Evolutionary conservation across 2,329 filamentous ascomycete species (phyloP), one percentile per base, ranked within the genome.

Genomic region (Nothophaeocryptopus gaeumannii): DNA sequence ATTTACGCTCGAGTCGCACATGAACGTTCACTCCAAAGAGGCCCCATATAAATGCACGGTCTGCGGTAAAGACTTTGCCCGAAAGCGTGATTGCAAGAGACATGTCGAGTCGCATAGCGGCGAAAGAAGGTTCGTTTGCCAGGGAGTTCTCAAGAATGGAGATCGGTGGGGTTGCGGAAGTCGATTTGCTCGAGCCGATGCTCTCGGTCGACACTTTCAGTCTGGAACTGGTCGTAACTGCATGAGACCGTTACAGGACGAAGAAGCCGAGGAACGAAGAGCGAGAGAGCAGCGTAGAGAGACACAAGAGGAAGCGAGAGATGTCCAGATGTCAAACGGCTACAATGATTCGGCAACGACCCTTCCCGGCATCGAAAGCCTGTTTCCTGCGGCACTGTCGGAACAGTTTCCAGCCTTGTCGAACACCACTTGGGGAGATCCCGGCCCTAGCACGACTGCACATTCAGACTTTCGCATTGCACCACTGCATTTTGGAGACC

Each of bases 91-190:
- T 67, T 85, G 93, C 40, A 97, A 97, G 72, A 85, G 93, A 32
- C 92, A 99, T 70, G 93, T 97, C 72, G 90, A 91, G 34, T 75
- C 97, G 34, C 92, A 99, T 66, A 93, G 88, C 0, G 93, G 93
- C 36, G 92, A 97, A 73, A 97, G 96, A 80, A 96, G 96, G 66
- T 97, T 97, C 67, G 88, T 96, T 8, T 99, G 92, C 72, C 89
- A 89, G 59, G 93, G 92, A 44, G 88, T 90, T 51, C 81, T 97
- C 44, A 89, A 92, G 59, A 83, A 83, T 2, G 84, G 85, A 38
- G 85, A 85, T 5, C 82, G 86, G 58, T 99, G 92, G 92, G 92
- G 92, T 14, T 99, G 92, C 60, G 89, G 89, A 2, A 81, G 92
- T 52, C 82, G 90, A 8, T 99, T 99, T 68, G 92, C 92, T 10